phyloP scores from a whole-genome alignment of 164 flowering plant genomes.

The Aristolochia fimbriata region DNA sequence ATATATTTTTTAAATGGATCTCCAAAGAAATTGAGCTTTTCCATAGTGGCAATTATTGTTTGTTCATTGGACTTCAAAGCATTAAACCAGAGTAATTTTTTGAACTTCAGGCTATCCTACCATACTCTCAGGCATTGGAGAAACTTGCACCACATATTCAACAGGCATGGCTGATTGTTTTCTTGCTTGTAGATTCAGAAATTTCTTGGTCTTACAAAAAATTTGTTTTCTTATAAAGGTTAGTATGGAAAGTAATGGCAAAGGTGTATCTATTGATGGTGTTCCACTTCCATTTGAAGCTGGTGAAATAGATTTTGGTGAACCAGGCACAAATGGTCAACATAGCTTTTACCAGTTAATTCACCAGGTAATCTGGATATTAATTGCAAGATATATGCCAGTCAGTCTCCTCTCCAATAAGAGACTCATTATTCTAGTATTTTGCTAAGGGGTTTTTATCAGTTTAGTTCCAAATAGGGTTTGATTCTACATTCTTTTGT shows the following conservation, averaged over 20 bases:
- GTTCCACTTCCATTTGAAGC: constrained; percentile 82
- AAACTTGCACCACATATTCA: constrained; percentile 97
- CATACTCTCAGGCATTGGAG: constrained; percentile 90
- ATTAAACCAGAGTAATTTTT: not conserved
- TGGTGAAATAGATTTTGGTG: constrained; percentile 99
- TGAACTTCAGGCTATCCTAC: constrained; percentile 77
- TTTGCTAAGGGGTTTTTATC: too few relatives aligned
- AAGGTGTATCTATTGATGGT: constrained; percentile 96
- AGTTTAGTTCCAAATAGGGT: too few relatives aligned
- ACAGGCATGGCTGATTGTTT: constrained; percentile 38
- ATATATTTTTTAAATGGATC: not conserved
- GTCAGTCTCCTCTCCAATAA: too few relatives aligned
- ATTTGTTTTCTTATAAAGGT: constrained; percentile 38
- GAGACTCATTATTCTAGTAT: too few relatives aligned
- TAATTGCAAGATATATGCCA: too few relatives aligned
- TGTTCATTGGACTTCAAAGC: too few relatives aligned
- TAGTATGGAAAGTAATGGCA: constrained; percentile 99
- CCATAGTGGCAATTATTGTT: too few relatives aligned
- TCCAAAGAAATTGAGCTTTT: not conserved
- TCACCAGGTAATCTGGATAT: constrained; percentile 60
- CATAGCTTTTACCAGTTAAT: constrained; percentile 98
- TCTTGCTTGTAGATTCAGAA: not conserved
- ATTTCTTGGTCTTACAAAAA: not conserved
- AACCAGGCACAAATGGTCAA: constrained; percentile 98
- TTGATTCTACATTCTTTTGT: too few relatives aligned